Evolutionary conservation across 2,329 filamentous ascomycete genomes (phyloP).

Genomic region (Alternaria sp.): DNA sequence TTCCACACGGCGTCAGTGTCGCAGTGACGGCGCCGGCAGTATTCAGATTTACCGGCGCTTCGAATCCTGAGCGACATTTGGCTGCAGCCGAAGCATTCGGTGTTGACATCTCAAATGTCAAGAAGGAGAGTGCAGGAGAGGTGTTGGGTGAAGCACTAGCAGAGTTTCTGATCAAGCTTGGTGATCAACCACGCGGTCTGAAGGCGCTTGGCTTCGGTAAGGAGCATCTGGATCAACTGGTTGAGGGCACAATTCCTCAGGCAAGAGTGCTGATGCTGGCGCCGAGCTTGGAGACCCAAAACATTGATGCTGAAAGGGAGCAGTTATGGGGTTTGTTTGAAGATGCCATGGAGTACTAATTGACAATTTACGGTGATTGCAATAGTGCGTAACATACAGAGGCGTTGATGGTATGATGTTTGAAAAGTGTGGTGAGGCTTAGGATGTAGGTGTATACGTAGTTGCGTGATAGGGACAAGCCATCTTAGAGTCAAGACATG

Average conservation of each 20-base stretch:
- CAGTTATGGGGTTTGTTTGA: constrained; percentile 59
- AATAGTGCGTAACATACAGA: neutral
- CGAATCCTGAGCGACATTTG: constrained; percentile 91
- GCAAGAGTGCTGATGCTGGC: constrained; percentile 89
- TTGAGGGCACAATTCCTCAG: constrained; percentile 95
- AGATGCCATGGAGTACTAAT: constrained; percentile 55
- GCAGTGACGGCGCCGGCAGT: constrained; percentile 93
- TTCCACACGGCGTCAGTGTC: constrained; percentile 95
- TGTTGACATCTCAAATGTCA: constrained; percentile 86
- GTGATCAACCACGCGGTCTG: constrained; percentile 88
- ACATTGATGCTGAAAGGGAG: constrained; percentile 59
- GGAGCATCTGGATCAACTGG: constrained; percentile 79
- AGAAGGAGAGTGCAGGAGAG: constrained; percentile 87
- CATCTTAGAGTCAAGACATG: neutral
- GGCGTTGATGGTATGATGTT: neutral
- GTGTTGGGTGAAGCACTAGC: constrained; percentile 83
- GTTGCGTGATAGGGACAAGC: neutral
- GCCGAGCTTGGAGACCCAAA: constrained; percentile 70
- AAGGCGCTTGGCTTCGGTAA: constrained; percentile 81
- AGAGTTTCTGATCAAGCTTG: constrained; percentile 81
- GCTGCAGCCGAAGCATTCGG: constrained; percentile 90
- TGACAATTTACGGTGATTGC: neutral
- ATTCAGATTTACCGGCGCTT: constrained; percentile 89
- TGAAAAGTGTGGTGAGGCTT: neutral
- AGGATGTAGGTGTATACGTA: neutral